Evolutionary conservation across 176 grass and related monocot genomes (phyloP).

Genomic region (Panicum miliaceum): DNA sequence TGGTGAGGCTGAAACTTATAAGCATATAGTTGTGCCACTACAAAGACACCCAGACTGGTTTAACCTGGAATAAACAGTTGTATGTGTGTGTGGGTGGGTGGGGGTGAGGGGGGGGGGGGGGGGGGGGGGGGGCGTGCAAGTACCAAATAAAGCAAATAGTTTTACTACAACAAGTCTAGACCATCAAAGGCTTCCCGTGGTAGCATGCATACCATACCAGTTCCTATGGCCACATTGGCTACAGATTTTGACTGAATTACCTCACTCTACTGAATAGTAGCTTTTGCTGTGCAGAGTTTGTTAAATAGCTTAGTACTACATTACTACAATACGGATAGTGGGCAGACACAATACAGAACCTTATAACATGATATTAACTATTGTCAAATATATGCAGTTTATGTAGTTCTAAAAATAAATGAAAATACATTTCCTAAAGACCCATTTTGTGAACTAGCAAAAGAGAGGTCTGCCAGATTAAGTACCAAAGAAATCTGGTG

Average conservation of each 20-base stretch:
- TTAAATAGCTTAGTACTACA: neutral
- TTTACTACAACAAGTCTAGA: conserved; percentile 24
- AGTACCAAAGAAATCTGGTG: no score
- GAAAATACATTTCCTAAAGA: neutral
- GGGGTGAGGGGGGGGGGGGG: no score
- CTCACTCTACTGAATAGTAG: neutral
- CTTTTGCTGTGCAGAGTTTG: neutral
- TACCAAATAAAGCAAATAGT: conserved; percentile 18
- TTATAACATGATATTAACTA: neutral
- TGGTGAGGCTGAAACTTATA: conserved; percentile 9
- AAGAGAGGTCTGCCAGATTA: no score
- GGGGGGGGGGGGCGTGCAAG: no score
- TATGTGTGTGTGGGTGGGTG: no score
- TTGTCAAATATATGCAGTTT: neutral
- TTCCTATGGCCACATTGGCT: neutral
- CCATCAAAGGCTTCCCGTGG: neutral
- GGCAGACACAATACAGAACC: neutral
- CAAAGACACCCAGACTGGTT: neutral
- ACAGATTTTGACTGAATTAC: neutral
- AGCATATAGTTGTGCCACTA: conserved; percentile 12
- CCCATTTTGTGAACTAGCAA: no score
- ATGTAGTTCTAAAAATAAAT: neutral
- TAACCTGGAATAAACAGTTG: neutral
- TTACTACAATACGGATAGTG: neutral
- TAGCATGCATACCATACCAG: conserved; percentile 5